Evolutionary conservation across 2,329 filamentous ascomycete genomes (phyloP).

Genomic region (Aspergillus puulaauensis): DNA sequence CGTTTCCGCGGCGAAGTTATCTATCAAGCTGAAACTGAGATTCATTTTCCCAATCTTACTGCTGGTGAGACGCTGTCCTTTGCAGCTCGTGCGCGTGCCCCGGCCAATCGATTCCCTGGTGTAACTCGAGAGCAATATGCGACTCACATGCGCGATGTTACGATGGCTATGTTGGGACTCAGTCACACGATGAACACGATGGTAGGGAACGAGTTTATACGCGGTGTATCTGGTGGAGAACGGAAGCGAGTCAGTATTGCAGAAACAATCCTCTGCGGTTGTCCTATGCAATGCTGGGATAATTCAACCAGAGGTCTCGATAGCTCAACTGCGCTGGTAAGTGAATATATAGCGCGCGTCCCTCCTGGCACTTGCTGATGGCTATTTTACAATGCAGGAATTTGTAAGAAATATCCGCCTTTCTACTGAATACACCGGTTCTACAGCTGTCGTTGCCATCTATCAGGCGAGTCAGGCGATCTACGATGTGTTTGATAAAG

Average conservation of each 20-base stretch:
- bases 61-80: constrained; percentile 78
- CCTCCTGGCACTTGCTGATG: neutral
- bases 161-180: constrained; percentile 56
- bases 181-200: constrained; percentile 53
- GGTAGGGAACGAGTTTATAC: constrained; percentile 54
- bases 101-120: constrained; percentile 37
- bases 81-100: constrained; percentile 63
- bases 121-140: constrained; percentile 47
- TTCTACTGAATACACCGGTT: constrained; percentile 48
- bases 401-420: constrained; percentile 53
- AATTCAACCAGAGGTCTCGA: constrained; percentile 51
- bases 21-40: constrained; percentile 80
- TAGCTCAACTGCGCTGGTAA: constrained; percentile 50
- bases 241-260: constrained; percentile 61
- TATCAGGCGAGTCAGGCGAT: constrained; percentile 50
- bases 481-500: constrained; percentile 67
- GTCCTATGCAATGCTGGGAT: constrained; percentile 48
- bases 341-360: neutral
- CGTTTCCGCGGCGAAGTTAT: constrained; percentile 80
- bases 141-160: constrained; percentile 49
- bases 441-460: constrained; percentile 52
- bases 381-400: constrained; percentile 28
- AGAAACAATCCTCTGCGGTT: constrained; percentile 49
- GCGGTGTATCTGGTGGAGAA: constrained; percentile 61
- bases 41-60: constrained; percentile 74